Base-by-base conservation (phyloP, 805 yeast genomes). In the Metschnikowia continentalis region DNA sequence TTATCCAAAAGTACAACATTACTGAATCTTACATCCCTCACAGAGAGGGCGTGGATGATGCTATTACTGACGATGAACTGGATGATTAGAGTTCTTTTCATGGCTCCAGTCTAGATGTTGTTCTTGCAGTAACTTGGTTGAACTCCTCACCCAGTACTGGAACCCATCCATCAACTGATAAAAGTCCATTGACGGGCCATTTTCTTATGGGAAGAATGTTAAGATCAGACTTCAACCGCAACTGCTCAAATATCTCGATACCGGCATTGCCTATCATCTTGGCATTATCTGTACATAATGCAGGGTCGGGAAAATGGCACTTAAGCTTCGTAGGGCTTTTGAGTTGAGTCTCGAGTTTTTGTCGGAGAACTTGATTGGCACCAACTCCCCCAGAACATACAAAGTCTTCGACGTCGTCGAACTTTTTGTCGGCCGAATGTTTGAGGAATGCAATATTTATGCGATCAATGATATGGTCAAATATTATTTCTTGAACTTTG, bases 251-350 rank as follows among this genome's bases (percentile, higher is more conserved):
- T 17, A 91, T 68, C 64, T 92, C 97, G 7, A 92, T 88, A 0
- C 97, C 99, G 0, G 98, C 96, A 83, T 95, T 89, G 1, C 97
- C 99, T 47, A 94, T 94, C 99, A 94, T 94, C 2, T 90, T 81
- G 0, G 97, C 96, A 66, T 94, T 94, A 62, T 94, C 99, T 0
- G 97, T 90, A 63, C 99, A 94, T 53, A 90, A 70, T 1, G 76
- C 68, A 2, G 83, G 71, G 19, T 80, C 82, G 0, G 97, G 96
- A 59, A 83, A 89, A 56, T 80, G 80, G 42, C 83, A 80, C 1
- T 63, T 58, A n/a, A 66, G 49, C 2, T 46, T 36, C 6, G 46
- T 30, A 30, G 42, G 50, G 39, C 47, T 35, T 3, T 66, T 47
- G n/a, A 82, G 65, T 3, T 74, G 72, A 1, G 61, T 57, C 44